phyloP scores from a whole-genome alignment of 148 eudicot species.

The Simmondsia chinensis region DNA sequence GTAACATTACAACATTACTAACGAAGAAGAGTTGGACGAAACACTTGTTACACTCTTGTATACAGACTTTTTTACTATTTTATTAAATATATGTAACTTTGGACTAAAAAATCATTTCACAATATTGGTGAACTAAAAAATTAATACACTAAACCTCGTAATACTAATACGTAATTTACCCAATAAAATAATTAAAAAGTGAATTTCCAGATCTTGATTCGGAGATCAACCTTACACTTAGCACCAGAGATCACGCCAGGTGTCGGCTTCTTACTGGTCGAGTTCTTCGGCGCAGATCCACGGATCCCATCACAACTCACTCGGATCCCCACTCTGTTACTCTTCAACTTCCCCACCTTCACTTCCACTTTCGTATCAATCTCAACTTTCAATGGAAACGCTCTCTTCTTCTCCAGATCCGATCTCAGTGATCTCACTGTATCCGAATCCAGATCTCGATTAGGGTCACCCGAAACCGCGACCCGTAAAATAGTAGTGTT shows the following conservation, averaged over 20 bases:
- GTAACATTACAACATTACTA: too few relatives aligned
- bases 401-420: constrained; percentile 44
- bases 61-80: too few relatives aligned
- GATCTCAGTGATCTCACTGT: constrained; percentile 17
- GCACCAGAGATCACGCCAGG: constrained; percentile 14
- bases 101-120: too few relatives aligned
- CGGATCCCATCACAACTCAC: constrained; percentile 36
- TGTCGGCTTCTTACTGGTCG: constrained; percentile 17
- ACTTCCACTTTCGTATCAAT: constrained; percentile 35
- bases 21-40: too few relatives aligned
- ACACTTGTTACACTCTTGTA: too few relatives aligned
- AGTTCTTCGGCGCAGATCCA: constrained; percentile 15
- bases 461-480: constrained; percentile 1
- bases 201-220: constrained; percentile 52
- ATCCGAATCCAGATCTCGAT: constrained; percentile 14
- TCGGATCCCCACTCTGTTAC: constrained; percentile 29
- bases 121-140: too few relatives aligned
- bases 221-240: constrained; percentile 50
- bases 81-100: too few relatives aligned
- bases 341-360: constrained; percentile 31
- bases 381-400: constrained; percentile 25
- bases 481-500: constrained; percentile 16
- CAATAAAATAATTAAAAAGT: constrained; percentile 24
- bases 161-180: too few relatives aligned
- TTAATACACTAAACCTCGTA: too few relatives aligned